A percentile compares a stretch with the other conserved stretches of the same genome.
These are phyloP conservation scores for Casaregolazyma lundiana DNA, from an alignment of 1,139 yeast genomes.

Conservation along the genomic window DNA sequence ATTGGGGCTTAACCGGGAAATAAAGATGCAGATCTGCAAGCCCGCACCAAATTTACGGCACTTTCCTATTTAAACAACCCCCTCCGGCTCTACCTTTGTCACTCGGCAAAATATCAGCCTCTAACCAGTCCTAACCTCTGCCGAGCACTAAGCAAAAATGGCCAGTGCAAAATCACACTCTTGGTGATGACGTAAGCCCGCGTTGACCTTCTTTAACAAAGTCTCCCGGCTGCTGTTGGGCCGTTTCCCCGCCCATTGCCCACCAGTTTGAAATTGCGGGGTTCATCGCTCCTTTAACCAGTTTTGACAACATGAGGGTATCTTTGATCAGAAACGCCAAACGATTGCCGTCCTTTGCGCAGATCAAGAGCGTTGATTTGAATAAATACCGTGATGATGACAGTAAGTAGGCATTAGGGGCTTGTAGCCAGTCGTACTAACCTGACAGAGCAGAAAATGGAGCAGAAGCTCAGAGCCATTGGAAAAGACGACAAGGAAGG, in stretches of 20 bases:
- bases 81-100: too few relatives aligned
- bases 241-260: neutral
- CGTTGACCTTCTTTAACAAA: too few relatives aligned
- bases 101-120: too few relatives aligned
- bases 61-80: too few relatives aligned
- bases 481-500: slow-evolving; percentile 14
- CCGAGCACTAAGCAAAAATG: too few relatives aligned
- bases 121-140: too few relatives aligned
- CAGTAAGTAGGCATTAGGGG: slow-evolving; percentile 14
- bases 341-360: slow-evolving; percentile 35
- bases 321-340: slow-evolving; percentile 11
- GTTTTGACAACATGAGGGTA: slow-evolving; percentile 3
- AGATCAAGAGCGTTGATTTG: slow-evolving; percentile 31
- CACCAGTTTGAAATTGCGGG: neutral
- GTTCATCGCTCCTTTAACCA: neutral
- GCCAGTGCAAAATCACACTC: too few relatives aligned
- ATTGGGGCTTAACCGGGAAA: too few relatives aligned
- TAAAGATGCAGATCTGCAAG: too few relatives aligned
- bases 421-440: neutral
- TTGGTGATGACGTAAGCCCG: too few relatives aligned
- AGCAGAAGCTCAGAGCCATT: slow-evolving; percentile 6
- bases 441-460: slow-evolving; percentile 2
- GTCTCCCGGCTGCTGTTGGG: too few relatives aligned
- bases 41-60: too few relatives aligned
- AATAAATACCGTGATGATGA: slow-evolving; percentile 29